Evolutionary conservation across 2,329 filamentous ascomycete genomes (phyloP).

Genomic region (Hysterium pulicare): DNA sequence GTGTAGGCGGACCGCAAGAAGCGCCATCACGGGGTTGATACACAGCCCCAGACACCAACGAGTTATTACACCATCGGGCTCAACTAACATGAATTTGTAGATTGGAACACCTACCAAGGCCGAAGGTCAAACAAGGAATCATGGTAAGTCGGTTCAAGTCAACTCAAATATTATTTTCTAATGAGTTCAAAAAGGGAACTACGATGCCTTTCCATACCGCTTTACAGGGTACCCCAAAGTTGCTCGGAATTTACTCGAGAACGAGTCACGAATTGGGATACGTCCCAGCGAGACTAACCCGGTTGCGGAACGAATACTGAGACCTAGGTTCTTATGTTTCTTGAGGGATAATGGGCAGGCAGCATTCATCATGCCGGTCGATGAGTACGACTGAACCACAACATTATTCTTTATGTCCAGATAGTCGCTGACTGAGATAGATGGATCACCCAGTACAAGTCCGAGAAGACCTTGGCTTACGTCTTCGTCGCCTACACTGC

Average conservation of each 20-base stretch:
- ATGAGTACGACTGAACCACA: slow-evolving; percentile 11
- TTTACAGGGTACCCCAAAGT: slow-evolving; percentile 31
- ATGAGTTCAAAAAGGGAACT: too few species aligned
- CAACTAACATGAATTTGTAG: slow-evolving; percentile 8
- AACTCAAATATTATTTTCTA: too few species aligned
- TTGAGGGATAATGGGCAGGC: slow-evolving; percentile 16
- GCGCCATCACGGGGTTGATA: too few species aligned
- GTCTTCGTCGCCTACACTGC: slow-evolving; percentile 44
- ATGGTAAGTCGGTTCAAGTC: too few species aligned
- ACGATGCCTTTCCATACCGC: slow-evolving; percentile 26
- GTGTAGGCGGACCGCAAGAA: too few species aligned
- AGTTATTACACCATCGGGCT: too few species aligned
- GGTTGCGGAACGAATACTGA: slow-evolving; percentile 23
- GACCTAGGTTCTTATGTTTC: slow-evolving; percentile 29
- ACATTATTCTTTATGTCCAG: neutral
- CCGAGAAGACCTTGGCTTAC: slow-evolving; percentile 27
- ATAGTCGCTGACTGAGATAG: too few species aligned
- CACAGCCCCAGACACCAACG: too few species aligned
- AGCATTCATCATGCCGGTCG: slow-evolving; percentile 20
- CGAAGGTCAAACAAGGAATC: slow-evolving; percentile 15
- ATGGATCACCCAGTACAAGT: slow-evolving; percentile 20
- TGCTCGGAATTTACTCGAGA: slow-evolving; percentile 25
- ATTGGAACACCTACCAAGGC: slow-evolving; percentile 18
- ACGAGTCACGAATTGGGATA: slow-evolving; percentile 9
- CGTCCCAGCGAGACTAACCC: slow-evolving; percentile 17